phyloP scores from a whole-genome alignment of 805 yeast genomes.

The Saccharomycopsis sp. region DNA sequence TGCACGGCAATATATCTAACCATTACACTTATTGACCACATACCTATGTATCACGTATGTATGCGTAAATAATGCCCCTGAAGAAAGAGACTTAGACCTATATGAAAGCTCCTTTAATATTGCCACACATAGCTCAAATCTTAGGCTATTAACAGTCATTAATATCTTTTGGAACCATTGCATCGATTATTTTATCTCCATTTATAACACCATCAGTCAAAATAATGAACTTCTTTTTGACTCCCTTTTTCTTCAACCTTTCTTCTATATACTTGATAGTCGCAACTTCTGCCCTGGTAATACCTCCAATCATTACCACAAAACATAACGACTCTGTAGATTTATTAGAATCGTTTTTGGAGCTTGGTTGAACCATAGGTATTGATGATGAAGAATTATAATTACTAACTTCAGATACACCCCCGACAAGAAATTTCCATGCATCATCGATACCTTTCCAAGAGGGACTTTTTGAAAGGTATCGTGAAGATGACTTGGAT shows the following conservation, averaged over 20 bases:
- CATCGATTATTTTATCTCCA: conserved; percentile 34
- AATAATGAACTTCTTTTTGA: conserved; percentile 36
- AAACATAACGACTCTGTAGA: conserved; percentile 30
- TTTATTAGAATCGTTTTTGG: conserved; percentile 10
- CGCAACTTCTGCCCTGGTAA: conserved; percentile 78
- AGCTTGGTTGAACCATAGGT: neutral
- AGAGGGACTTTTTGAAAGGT: conserved; percentile 21
- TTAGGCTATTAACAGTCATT: neutral
- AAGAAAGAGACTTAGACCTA: no score
- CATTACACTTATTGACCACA: no score
- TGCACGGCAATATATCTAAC: no score
- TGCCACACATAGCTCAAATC: no score
- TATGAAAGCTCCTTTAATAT: no score
- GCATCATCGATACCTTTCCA: conserved; percentile 38
- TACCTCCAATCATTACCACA: conserved; percentile 71
- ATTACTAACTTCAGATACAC: conserved; percentile 13
- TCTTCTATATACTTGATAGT: conserved; percentile 58
- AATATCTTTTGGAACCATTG: conserved; percentile 13
- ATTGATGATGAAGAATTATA: conserved; percentile 11
- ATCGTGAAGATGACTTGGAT: conserved; percentile 23
- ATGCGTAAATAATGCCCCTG: no score
- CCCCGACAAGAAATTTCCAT: conserved; percentile 31
- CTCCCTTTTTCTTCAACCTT: conserved; percentile 31
- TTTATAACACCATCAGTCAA: conserved; percentile 43
- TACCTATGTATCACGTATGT: no score